Evolutionary conservation across 2,329 filamentous ascomycete genomes (phyloP), one percentile per base, ranked within the genome.

Genomic region (Diaporthe ampelina): DNA sequence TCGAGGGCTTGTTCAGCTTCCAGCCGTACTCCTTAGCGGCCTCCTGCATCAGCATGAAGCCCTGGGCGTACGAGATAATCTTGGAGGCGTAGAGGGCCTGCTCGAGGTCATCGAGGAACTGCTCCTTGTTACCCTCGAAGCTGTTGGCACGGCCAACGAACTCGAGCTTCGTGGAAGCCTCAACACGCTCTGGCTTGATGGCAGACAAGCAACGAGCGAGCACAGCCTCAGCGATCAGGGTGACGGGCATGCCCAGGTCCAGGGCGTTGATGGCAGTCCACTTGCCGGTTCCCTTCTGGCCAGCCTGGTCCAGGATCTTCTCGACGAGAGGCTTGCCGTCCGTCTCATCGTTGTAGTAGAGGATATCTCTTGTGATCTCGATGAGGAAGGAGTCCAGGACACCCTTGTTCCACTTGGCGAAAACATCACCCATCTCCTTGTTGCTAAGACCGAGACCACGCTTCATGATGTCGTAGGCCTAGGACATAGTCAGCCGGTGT

Each of bases 391-490:
- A 98, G 89, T 99, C 97, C 77, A 99, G 90, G 79, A 99, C 97
- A 81, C 97, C 97, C 87, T 93, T 97, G 92, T 99, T 99, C 97
- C 97, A 99, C 89, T 97, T 92, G 83, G 93, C 88, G 85, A 99
- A 93, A 80, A 96, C 93, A 81, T 98, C 95, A 79, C 95, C 96
- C 81, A 99, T 98, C 89, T 98, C 97, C 91, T 97, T 97, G 90
- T 92, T 91, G 82, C 88, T 88, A 85, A 99, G 86, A 76, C 95
- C 95, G 61, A 99, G 92, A 85, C 95, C 97, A 80, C 97, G 96
- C 93, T 98, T 98, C 93, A 99, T 94, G 88, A 99, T 98, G 85
- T 99, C 97, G 88, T 99, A 99, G 81, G 97, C 97, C 96, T 98
- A 17, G 26, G 10, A 13, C 17, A 65, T 32, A 48, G 58, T 78